Evolutionary conservation across 257 asterid species (phyloP).

Genomic region (Catharanthus roseus): DNA sequence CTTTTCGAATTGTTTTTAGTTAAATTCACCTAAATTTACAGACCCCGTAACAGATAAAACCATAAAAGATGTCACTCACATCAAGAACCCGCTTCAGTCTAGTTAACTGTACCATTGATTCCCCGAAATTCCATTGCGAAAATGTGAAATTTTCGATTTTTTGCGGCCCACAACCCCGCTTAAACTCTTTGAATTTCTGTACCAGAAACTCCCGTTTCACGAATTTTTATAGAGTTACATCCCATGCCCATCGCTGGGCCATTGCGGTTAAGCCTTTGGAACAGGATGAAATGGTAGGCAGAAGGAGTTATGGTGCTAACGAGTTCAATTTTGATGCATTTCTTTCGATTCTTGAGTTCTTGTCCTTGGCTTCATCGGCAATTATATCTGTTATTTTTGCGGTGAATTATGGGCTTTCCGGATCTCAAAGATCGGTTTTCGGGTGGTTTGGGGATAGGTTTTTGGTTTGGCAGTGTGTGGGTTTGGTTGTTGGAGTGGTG

Average conservation of each 20-base stretch:
- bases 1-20: neutral
- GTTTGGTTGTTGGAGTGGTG: conserved; percentile 45
- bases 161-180: conserved; percentile 22
- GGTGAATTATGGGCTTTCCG: conserved; percentile 26
- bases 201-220: conserved; percentile 22
- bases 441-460: conserved; percentile 42
- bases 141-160: conserved; percentile 8
- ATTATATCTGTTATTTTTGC: conserved; percentile 41
- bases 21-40: neutral
- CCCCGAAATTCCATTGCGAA: conserved; percentile 13
- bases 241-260: conserved; percentile 22
- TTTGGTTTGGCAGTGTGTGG: conserved; percentile 65
- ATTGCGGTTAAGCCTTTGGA: conserved; percentile 26
- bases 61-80: conserved; percentile 41
- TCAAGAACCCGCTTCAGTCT: conserved; percentile 31
- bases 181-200: conserved; percentile 22
- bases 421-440: conserved; percentile 30
- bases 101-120: conserved; percentile 22
- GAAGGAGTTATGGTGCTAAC: conserved; percentile 7
- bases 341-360: conserved; percentile 56
- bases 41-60: neutral
- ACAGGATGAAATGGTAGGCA: conserved; percentile 17
- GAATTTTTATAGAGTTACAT: conserved; percentile 5
- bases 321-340: conserved; percentile 46
- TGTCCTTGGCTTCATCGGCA: conserved; percentile 58